Conservation (phyloP, 1,284 basidiomycete genomes). For the Ganoderma sinense region DNA sequence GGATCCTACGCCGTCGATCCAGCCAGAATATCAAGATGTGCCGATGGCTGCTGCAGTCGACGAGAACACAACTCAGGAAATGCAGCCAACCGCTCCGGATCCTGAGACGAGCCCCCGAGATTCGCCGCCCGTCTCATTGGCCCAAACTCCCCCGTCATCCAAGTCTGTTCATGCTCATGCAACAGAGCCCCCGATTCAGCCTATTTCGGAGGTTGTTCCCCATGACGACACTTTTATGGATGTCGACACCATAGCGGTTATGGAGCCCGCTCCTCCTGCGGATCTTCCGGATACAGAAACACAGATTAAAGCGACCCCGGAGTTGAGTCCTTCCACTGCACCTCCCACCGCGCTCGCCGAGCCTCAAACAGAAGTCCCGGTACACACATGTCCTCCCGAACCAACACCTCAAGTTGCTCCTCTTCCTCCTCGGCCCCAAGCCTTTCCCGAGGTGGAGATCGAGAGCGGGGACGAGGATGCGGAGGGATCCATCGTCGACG, state of each 20-base stretch:
- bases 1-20: background rate
- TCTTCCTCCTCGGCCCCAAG: background rate
- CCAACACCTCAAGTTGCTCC: background rate
- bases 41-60: background rate
- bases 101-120: background rate
- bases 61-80: background rate
- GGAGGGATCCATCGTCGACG: slow-evolving; percentile 28
- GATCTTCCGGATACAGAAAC: background rate
- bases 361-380: background rate
- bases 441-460: background rate
- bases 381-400: background rate
- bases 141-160: background rate
- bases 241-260: background rate
- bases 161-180: background rate
- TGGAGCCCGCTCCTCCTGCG: background rate
- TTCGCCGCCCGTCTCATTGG: background rate
- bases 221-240: background rate
- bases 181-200: background rate
- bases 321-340: background rate
- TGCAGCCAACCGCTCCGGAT: background rate
- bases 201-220: background rate
- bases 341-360: background rate
- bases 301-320: background rate
- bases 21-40: background rate
- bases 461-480: slow-evolving; percentile 30